Conservation (phyloP, 768 basidiomycete species). For the Termitomyces heimii region DNA sequence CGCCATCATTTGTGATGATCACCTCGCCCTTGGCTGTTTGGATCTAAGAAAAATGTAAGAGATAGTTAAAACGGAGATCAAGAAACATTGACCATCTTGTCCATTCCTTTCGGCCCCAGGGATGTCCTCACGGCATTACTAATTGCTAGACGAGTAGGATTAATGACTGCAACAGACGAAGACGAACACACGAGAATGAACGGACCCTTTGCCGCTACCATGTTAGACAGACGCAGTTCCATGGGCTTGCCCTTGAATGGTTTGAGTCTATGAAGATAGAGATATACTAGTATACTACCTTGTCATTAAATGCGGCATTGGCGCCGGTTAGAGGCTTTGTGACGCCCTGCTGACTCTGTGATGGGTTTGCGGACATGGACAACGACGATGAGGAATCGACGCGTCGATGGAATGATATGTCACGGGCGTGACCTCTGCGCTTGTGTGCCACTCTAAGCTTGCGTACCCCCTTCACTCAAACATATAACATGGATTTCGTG, state of each 20-base stretch:
- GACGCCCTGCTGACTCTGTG: conserved; percentile 32
- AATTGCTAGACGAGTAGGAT: conserved; percentile 55
- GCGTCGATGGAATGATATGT: conserved; percentile 28
- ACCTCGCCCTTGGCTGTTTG: conserved; percentile 96
- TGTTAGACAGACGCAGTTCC: conserved; percentile 94
- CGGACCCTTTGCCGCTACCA: conserved; percentile 96
- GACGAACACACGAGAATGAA: background rate
- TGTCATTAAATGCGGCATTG: conserved; percentile 84
- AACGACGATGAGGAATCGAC: conserved; percentile 18
- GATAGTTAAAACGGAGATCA: conserved; percentile 5
- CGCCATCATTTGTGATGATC: conserved; percentile 98
- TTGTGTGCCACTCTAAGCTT: conserved; percentile 18
- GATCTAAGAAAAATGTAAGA: conserved; percentile 50
- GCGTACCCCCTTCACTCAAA: conserved; percentile 12
- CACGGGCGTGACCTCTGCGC: conserved; percentile 27
- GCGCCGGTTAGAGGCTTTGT: conserved; percentile 46
- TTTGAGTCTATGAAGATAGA: conserved; percentile 15
- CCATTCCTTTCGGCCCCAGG: conserved; percentile 96
- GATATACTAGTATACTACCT: conserved; percentile 35
- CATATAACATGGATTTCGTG: conserved; percentile 38
- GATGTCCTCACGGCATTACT: conserved; percentile 97
- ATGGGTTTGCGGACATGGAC: conserved; percentile 29
- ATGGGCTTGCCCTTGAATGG: conserved; percentile 86
- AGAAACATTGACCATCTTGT: conserved; percentile 80
- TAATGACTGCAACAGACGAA: background rate